Conservation (phyloP, 257 asterid genomes). For the Euphrasia confusa region DNA sequence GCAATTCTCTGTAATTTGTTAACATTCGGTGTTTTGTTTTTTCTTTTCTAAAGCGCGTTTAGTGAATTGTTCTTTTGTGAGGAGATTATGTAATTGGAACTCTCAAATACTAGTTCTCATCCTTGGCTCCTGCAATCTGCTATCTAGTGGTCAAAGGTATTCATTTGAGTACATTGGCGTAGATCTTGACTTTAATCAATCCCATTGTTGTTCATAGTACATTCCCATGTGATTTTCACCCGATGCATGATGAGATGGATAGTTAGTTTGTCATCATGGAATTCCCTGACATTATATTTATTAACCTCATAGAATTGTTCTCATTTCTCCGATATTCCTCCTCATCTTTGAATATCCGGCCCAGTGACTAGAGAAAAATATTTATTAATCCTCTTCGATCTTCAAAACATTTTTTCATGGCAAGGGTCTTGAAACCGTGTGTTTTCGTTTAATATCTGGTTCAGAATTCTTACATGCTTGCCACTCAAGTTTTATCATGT, state of each 20-base stretch:
- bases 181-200: neutral
- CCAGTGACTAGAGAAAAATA: conserved; percentile 3
- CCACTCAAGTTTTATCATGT: neutral
- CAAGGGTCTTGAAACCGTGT: conserved; percentile 13
- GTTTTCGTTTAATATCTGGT: conserved; percentile 1
- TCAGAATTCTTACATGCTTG: conserved; percentile 2
- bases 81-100: no score
- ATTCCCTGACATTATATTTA: conserved; percentile 1
- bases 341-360: neutral
- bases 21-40: no score
- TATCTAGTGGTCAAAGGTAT: no score
- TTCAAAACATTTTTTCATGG: neutral
- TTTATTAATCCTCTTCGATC: neutral
- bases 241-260: conserved; percentile 10
- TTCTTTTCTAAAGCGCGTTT: no score
- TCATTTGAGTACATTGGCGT: neutral
- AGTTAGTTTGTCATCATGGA: conserved; percentile 12
- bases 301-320: no score
- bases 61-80: no score
- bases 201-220: neutral
- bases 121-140: no score
- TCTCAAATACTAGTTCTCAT: no score
- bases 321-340: no score
- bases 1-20: no score
- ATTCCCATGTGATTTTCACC: neutral